Evolutionary conservation across 768 basidiomycete genomes (phyloP), one percentile per base, ranked within the genome.

Genomic region (Pholiota microspora): DNA sequence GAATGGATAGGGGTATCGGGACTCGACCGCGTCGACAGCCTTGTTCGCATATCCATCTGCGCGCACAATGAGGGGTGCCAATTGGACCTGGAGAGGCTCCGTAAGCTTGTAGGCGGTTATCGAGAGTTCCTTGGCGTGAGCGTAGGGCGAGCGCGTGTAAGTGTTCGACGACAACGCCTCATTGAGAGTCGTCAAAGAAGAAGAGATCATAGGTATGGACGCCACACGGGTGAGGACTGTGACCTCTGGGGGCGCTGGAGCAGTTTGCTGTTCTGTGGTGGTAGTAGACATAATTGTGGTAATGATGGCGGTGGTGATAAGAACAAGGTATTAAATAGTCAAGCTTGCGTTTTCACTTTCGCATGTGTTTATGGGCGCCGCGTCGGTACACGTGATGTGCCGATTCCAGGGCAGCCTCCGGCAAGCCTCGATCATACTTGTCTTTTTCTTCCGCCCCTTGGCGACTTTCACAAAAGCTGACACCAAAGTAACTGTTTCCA

Each of bases 1-100:
- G 78, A 92, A 93, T 4, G 89, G 82, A 65, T 85, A 86, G 10
- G 90, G 91, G 66, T 84, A 90, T 49, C 81, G 81, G 51, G 79
- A 75, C 73, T 91, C 78, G 51, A 92, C 86, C 16, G 68, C 83
- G 65, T 92, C 89, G 34, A 90, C 77, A 25, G 83, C 86, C 73
- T 81, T 85, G 78, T 89, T 88, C 25, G 86, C 90, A 49, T 71
- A 72, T n/a, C 71, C 80, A 59, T 92, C 83, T 2, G 80, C 87
- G 45, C 79, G 76, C 51, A 75, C 70, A 60, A 91, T 80, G 29
- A 89, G 64, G 7, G 90, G 88, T 0, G 84, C 85, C 18, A 92
- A 71, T 51, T 77, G 80, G 49, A 76, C 71, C 60, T 88, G 86
- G 40, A 91, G 54, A 3, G 90, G 88, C 62, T 82, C 82, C 0